Base-by-base conservation (phyloP, 2,329 filamentous ascomycete species). In the Moelleriella libera region DNA sequence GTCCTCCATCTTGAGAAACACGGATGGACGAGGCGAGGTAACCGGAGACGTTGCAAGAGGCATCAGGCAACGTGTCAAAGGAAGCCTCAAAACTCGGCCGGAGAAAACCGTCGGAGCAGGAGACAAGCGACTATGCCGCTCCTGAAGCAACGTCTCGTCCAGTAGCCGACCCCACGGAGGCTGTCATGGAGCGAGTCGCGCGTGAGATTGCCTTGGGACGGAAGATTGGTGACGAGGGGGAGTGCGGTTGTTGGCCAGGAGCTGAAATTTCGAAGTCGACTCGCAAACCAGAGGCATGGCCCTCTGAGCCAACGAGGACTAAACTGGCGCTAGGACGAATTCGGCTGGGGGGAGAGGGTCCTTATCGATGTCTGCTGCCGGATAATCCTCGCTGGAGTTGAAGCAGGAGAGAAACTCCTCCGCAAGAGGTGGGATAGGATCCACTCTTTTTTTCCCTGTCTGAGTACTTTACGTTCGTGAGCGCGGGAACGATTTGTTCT, bases 1-100 rank as follows among this genome's bases (percentile, higher is more conserved):
- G 75, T 97, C 92, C 78, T 98, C 92, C 90, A 97, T 98, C 79
- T 92, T 95, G 74, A 81, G 74, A 70, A 86, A 76, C 76, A 82
- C 82, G 72, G 87, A 83, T 74, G 85, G 80, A 78, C 81, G 79
- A 75, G 82, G 76, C 63, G 70, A 67, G 68, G 82, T 75, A 68
- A 80, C 77, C 65, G 76, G 75, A 58, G 79, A 76, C 70, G 85
- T 83, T 71, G 85, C 81, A 78, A 85, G 78, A 83, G 82, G 82
- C 87, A 94, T 94, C 77, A 88, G 85, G 83, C 76, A 56, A 57
- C 59, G 60, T 60, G 59, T 60, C 53, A 55, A 54, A 50, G 53
- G 51, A 49, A 52, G 52, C 45, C 53, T 49, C 41, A 47, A 71
- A 69, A 67, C 68, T 65, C 66, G 59, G 65, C 61, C 60, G 61